phyloP scores from a whole-genome alignment of 208 protist species.

The Leptomonas seymouri region DNA sequence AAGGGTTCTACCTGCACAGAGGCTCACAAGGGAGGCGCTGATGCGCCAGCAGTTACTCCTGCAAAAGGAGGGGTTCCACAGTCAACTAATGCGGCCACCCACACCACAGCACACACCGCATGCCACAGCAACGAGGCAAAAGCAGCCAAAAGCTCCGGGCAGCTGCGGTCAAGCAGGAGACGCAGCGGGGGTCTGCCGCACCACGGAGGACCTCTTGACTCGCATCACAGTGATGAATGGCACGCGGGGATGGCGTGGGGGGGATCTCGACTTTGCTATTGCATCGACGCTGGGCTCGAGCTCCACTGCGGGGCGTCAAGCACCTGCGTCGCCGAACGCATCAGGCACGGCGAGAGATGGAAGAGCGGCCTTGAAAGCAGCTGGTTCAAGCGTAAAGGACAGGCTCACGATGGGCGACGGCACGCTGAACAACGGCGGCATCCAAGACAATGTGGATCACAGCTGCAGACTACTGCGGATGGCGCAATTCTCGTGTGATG shows the following conservation, averaged over 20 bases:
- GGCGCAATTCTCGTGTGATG: too few species aligned
- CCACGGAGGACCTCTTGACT: conserved; percentile 14
- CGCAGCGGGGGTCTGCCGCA: not conserved
- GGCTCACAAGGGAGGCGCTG: not conserved
- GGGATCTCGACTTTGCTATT: not conserved
- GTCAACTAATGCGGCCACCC: not conserved
- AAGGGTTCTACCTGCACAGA: not conserved
- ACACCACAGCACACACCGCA: not conserved
- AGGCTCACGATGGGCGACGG: too few species aligned
- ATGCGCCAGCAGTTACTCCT: conserved; percentile 5
- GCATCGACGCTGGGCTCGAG: not conserved
- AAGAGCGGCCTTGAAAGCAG: too few species aligned
- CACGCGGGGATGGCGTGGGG: not conserved
- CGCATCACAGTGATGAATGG: conserved; percentile 5
- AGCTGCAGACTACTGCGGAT: too few species aligned
- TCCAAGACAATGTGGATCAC: too few species aligned
- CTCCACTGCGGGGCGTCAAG: too few species aligned
- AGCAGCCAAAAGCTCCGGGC: not conserved
- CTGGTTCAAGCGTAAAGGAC: too few species aligned
- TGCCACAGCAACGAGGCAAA: not conserved
- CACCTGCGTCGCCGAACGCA: too few species aligned
- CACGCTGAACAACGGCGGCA: too few species aligned
- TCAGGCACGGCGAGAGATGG: too few species aligned
- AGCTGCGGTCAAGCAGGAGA: not conserved
- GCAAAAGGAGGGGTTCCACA: not conserved